A percentile compares a stretch with the other conserved stretches of the same genome.
Evolutionary conservation across 2,329 filamentous ascomycete genomes (phyloP).

Genomic region (Botrytis squamosa): DNA sequence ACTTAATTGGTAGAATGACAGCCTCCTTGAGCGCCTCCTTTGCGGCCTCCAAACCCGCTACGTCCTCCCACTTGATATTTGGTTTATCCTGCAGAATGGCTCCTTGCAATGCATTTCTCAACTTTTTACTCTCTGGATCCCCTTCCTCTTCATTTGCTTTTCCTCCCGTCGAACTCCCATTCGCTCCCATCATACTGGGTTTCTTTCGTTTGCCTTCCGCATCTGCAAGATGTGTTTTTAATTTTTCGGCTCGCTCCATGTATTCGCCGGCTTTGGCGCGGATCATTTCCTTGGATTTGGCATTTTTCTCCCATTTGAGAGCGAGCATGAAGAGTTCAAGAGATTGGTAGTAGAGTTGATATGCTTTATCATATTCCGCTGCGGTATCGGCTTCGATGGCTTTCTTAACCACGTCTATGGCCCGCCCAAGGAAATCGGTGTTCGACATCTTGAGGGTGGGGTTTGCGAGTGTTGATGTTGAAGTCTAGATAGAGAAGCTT

Average conservation of each 20-base stretch:
- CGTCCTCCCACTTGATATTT: conserved; percentile 97
- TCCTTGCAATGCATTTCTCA: conserved; percentile 84
- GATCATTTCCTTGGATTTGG: conserved; percentile 95
- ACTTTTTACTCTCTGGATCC: conserved; percentile 95
- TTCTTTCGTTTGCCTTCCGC: conserved; percentile 70
- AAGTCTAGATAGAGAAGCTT: not conserved
- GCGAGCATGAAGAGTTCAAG: conserved; percentile 99
- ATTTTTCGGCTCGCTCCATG: conserved; percentile 97
- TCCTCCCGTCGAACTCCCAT: conserved; percentile 63
- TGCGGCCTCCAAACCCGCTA: conserved; percentile 87
- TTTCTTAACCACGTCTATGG: conserved; percentile 95
- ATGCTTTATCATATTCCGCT: conserved; percentile 95
- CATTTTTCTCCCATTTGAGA: conserved; percentile 99
- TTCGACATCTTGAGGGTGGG: conserved; percentile 69
- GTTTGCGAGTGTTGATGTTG: conserved; percentile 1
- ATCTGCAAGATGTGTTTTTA: conserved; percentile 84
- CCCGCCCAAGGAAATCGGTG: conserved; percentile 94
- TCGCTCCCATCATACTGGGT: conserved; percentile 68
- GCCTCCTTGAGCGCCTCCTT: conserved; percentile 98
- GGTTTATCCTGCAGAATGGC: conserved; percentile 94
- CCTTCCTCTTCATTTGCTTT: conserved; percentile 60
- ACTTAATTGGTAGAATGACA: conserved; percentile 96
- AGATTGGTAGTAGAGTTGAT: conserved; percentile 91
- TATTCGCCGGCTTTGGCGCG: conserved; percentile 92
- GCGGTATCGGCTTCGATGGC: conserved; percentile 95